Percentiles rank a stretch among this genome's conserved stretches.
These are phyloP conservation scores for Anisodus tanguticus DNA, from an alignment of 257 asterid genomes.

Conservation along the genomic window DNA sequence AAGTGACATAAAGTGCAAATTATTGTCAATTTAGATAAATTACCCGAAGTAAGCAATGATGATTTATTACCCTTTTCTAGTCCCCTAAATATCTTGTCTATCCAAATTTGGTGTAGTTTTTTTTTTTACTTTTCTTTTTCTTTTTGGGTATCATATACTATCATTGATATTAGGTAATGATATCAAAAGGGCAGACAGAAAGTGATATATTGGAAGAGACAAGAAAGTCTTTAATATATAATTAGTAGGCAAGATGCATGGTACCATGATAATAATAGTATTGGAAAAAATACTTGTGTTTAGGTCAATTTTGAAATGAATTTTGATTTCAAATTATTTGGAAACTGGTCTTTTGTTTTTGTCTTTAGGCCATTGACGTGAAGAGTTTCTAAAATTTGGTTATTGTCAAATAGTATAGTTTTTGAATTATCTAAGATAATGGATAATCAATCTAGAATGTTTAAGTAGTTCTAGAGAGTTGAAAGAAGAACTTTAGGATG, in stretches of 20 bases:
- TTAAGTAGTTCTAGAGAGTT: too few species aligned
- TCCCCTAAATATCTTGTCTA: not conserved
- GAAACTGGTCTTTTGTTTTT: not conserved
- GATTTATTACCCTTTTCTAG: not conserved
- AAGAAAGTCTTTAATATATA: not conserved
- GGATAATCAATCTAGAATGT: too few species aligned
- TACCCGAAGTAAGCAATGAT: not conserved
- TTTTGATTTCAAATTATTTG: not conserved
- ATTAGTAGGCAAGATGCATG: not conserved
- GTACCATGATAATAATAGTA: not conserved
- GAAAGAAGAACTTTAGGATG: too few species aligned
- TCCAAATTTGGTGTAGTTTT: not conserved
- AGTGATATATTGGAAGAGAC: not conserved
- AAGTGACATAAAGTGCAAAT: not conserved
- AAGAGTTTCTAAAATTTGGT: too few species aligned
- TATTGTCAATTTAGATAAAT: not conserved
- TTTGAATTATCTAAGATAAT: too few species aligned
- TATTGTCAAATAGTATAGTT: not conserved
- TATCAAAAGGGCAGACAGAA: not conserved
- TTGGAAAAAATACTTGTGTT: not conserved
- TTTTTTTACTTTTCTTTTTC: not conserved
- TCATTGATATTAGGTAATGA: not conserved
- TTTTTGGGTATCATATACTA: not conserved
- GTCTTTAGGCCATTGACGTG: not conserved
- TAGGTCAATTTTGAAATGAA: not conserved